These are phyloP conservation scores for Nothomitra cinnamomea DNA, from an alignment of 2,329 filamentous ascomycete genomes.

Conservation along the genomic window DNA sequence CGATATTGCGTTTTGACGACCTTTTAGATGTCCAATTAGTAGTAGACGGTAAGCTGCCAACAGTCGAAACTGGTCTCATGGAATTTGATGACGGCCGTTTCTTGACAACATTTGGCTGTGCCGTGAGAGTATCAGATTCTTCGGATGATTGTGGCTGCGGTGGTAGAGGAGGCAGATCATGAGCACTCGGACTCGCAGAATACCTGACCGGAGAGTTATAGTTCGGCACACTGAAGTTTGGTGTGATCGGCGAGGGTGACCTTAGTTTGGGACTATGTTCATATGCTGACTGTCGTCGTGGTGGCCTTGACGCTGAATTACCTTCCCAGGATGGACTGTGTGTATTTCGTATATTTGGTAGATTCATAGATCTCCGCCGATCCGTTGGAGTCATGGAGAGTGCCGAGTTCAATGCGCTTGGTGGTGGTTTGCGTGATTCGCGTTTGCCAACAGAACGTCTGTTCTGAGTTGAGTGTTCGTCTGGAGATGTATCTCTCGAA, in stretches of 20 bases:
- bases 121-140: background rate
- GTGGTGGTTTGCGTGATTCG: background rate
- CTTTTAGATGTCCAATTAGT: background rate
- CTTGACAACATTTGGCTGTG: background rate
- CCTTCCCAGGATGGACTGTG: background rate
- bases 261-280: background rate
- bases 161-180: background rate
- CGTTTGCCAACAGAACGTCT: background rate
- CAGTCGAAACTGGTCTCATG: constrained; percentile 1
- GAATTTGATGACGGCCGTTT: background rate
- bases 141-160: background rate
- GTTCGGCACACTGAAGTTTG: constrained; percentile 3
- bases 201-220: background rate
- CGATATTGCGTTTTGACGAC: background rate
- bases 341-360: background rate
- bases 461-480: background rate
- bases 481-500: constrained; percentile 2
- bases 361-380: background rate
- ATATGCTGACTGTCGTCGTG: background rate
- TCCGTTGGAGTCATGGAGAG: background rate
- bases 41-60: constrained; percentile 1
- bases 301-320: background rate
- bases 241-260: background rate
- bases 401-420: background rate
- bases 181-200: background rate